phyloP scores from a whole-genome alignment of 2,329 filamentous ascomycete genomes.

The Pyrenochaeta sp. region DNA sequence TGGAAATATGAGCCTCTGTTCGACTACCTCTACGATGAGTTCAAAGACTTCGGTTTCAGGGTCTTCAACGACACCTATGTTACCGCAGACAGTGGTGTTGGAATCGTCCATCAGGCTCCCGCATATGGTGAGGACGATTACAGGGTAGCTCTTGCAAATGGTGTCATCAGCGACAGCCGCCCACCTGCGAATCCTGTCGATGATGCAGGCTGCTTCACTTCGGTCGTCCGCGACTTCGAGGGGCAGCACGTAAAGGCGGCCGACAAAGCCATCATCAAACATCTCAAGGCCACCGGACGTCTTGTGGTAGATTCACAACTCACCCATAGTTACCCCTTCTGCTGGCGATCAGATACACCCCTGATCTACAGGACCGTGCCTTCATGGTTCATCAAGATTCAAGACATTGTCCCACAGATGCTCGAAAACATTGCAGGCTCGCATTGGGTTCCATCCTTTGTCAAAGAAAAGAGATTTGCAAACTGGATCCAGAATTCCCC shows the following conservation, averaged over 20 bases:
- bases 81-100: constrained; percentile 87
- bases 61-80: constrained; percentile 87
- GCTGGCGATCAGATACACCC: constrained; percentile 92
- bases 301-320: constrained; percentile 86
- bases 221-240: constrained; percentile 78
- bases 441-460: constrained; percentile 89
- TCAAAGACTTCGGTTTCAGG: constrained; percentile 82
- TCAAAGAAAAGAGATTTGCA: constrained; percentile 89
- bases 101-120: constrained; percentile 91
- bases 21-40: constrained; percentile 87
- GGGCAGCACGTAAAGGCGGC: constrained; percentile 91
- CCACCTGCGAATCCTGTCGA: constrained; percentile 92
- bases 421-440: constrained; percentile 87
- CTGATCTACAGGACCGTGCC: constrained; percentile 92
- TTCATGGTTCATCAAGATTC: constrained; percentile 93
- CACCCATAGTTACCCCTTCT: constrained; percentile 92
- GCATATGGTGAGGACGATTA: constrained; percentile 98
- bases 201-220: constrained; percentile 79
- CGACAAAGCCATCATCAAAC: constrained; percentile 91
- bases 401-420: constrained; percentile 84
- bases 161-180: constrained; percentile 77
- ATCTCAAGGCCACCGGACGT: constrained; percentile 78
- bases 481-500: constrained; percentile 91
- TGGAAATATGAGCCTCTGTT: constrained; percentile 92
- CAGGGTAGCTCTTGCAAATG: constrained; percentile 76